These are phyloP conservation scores for Acer yangbiense DNA, from an alignment of 345 rosid genomes.

Conservation along the genomic window DNA sequence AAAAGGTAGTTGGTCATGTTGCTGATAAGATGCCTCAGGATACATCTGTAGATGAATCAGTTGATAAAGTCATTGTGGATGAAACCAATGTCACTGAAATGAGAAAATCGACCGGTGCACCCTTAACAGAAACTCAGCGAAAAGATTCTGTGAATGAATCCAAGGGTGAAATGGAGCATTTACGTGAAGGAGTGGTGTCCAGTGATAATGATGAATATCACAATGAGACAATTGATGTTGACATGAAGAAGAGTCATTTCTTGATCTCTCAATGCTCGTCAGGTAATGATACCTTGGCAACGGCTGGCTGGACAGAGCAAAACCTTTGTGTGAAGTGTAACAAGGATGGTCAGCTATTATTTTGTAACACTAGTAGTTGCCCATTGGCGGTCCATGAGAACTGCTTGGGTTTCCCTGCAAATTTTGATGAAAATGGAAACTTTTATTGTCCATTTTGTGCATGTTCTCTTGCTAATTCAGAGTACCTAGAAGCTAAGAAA, in stretches of 20 bases:
- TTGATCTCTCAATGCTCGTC: conserved; percentile 31
- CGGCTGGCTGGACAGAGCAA: conserved; percentile 33
- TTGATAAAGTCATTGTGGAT: conserved; percentile 9
- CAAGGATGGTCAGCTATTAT: conserved; percentile 45
- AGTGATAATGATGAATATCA: conserved; percentile 26
- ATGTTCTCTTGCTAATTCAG: conserved; percentile 44
- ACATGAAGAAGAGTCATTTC: conserved; percentile 38
- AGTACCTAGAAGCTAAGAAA: conserved; percentile 44
- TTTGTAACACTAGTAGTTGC: conserved; percentile 47
- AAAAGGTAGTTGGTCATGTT: conserved; percentile 16
- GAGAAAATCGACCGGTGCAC: conserved; percentile 15
- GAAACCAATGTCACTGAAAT: conserved; percentile 22
- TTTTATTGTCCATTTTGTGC: conserved; percentile 64
- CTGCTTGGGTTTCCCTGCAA: conserved; percentile 46
- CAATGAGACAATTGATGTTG: conserved; percentile 33
- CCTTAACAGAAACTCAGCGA: conserved; percentile 3
- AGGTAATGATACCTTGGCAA: conserved; percentile 23
- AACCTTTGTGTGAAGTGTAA: conserved; percentile 56
- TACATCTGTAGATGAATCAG: conserved; percentile 6
- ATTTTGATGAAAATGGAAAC: conserved; percentile 37
- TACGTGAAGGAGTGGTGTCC: conserved; percentile 29
- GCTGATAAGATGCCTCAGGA: conserved; percentile 9
- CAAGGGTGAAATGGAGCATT: conserved; percentile 16
- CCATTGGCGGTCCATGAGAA: conserved; percentile 49
- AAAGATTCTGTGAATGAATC: conserved; percentile 15